A percentile compares a stretch with the other conserved stretches of the same genome.
Evolutionary conservation across 2,329 filamentous ascomycete genomes (phyloP).

Genomic region (Exophiala sideris): DNA sequence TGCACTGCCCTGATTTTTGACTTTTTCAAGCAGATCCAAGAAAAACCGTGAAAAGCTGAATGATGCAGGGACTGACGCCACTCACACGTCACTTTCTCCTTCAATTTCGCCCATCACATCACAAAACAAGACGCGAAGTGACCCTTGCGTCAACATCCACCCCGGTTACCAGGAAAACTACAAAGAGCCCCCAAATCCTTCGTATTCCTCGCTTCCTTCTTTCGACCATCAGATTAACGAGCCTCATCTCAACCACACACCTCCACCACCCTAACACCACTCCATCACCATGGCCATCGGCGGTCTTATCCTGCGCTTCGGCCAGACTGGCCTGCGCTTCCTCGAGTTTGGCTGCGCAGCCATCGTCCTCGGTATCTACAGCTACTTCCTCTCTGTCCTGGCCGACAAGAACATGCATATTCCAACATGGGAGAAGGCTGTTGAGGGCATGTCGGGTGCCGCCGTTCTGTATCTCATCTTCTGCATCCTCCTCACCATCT

Average conservation of each 20-base stretch:
- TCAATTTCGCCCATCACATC: neutral
- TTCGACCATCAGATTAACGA: neutral
- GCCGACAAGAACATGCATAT: constrained; percentile 63
- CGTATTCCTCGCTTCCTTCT: neutral
- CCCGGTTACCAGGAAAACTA: constrained; percentile 2
- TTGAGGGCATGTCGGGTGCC: constrained; percentile 73
- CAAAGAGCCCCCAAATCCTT: constrained; percentile 9
- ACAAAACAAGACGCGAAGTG: neutral
- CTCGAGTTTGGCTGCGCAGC: constrained; percentile 70
- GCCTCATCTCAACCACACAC: neutral
- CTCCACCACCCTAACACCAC: neutral
- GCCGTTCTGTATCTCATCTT: constrained; percentile 71
- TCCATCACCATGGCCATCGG: constrained; percentile 54
- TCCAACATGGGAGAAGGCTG: constrained; percentile 64
- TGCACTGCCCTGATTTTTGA: neutral
- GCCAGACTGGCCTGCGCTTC: constrained; percentile 68
- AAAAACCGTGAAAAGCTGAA: too few species aligned
- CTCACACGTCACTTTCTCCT: too few species aligned
- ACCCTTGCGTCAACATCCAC: neutral
- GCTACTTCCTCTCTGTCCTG: constrained; percentile 77
- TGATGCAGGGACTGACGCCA: too few species aligned
- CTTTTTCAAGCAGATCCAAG: neutral
- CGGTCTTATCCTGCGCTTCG: constrained; percentile 63
- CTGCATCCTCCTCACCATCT: constrained; percentile 73
- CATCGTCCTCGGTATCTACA: constrained; percentile 74